Evolutionary conservation across 495 filamentous ascomycete genomes (phyloP).

Genomic region (Tetracladium marchalianum): DNA sequence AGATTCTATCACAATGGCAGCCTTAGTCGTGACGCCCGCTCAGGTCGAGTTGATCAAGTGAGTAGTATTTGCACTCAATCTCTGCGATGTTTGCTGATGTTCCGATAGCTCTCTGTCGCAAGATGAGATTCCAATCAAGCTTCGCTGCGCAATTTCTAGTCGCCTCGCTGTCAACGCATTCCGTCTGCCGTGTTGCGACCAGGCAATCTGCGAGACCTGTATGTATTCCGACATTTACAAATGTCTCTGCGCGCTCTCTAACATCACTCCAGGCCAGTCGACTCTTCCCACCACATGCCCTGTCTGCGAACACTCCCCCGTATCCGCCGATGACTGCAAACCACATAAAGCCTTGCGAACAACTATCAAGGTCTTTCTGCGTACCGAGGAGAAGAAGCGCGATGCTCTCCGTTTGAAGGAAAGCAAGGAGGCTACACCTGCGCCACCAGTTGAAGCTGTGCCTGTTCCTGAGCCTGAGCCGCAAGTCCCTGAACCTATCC

Average conservation of each 20-base stretch:
- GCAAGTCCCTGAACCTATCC: not conserved
- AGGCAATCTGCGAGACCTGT: slow-evolving; percentile 89
- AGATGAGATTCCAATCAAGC: slow-evolving; percentile 86
- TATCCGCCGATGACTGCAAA: slow-evolving; percentile 77
- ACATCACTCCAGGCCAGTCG: slow-evolving; percentile 50
- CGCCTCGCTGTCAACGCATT: slow-evolving; percentile 87
- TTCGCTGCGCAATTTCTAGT: slow-evolving; percentile 87
- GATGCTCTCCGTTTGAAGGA: slow-evolving; percentile 25
- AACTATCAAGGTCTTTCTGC: slow-evolving; percentile 80
- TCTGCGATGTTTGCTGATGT: slow-evolving; percentile 14
- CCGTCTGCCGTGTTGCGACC: slow-evolving; percentile 88
- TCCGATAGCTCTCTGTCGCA: slow-evolving; percentile 57
- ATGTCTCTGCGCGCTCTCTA: not conserved
- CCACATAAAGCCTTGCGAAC: slow-evolving; percentile 79
- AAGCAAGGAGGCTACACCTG: slow-evolving; percentile 30
- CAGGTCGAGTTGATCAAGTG: slow-evolving; percentile 35
- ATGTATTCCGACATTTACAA: slow-evolving; percentile 24
- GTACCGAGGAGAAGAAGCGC: slow-evolving; percentile 79
- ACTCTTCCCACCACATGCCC: slow-evolving; percentile 75
- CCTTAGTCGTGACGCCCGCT: slow-evolving; percentile 25
- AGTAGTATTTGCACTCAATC: not conserved
- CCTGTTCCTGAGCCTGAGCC: slow-evolving; percentile 17
- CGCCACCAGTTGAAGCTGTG: slow-evolving; percentile 28
- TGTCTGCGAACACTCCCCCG: slow-evolving; percentile 82
- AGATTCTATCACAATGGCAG: slow-evolving; percentile 14